Conservation (phyloP, 2,329 filamentous ascomycete genomes). For the Pseudopithomyces chartarum region DNA sequence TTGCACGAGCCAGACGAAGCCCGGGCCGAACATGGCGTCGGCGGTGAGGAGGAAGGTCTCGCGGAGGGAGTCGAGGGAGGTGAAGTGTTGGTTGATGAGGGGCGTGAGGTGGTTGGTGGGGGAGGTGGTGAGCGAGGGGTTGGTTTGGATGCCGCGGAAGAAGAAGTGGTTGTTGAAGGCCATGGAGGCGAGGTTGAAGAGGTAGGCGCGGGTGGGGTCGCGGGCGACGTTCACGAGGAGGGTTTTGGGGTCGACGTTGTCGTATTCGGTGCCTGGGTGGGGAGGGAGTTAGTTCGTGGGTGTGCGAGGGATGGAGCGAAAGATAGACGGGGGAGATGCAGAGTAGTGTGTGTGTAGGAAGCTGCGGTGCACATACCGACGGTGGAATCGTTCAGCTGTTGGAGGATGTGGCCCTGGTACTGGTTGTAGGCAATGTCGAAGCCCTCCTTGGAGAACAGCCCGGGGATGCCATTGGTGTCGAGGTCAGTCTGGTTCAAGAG, state of each 20-base stretch:
- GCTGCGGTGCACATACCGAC: constrained; percentile 60
- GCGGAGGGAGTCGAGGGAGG: constrained; percentile 80
- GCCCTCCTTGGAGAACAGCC: constrained; percentile 70
- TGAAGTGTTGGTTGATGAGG: constrained; percentile 73
- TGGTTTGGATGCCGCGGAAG: constrained; percentile 63
- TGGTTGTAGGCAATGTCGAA: constrained; percentile 81
- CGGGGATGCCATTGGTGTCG: constrained; percentile 63
- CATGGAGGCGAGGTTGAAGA: constrained; percentile 98
- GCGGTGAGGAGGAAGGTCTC: constrained; percentile 81
- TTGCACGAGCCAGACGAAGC: constrained; percentile 91
- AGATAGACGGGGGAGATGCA: background rate
- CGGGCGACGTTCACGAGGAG: constrained; percentile 78
- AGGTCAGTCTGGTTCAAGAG: constrained; percentile 55
- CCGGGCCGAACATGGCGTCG: constrained; percentile 91
- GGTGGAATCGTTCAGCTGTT: constrained; percentile 76
- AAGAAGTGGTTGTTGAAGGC: constrained; percentile 90
- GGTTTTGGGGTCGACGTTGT: constrained; percentile 65
- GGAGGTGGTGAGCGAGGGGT: constrained; percentile 27
- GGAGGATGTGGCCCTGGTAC: constrained; percentile 75
- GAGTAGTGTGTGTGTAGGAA: constrained; percentile 28
- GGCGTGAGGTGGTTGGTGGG: constrained; percentile 58
- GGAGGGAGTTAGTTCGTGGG: background rate
- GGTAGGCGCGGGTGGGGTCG: constrained; percentile 73
- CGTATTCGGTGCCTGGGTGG: constrained; percentile 69
- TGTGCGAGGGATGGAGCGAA: constrained; percentile 5